Base-by-base conservation (phyloP, 2,329 filamentous ascomycete genomes). In the Colletotrichum liaoningense region DNA sequence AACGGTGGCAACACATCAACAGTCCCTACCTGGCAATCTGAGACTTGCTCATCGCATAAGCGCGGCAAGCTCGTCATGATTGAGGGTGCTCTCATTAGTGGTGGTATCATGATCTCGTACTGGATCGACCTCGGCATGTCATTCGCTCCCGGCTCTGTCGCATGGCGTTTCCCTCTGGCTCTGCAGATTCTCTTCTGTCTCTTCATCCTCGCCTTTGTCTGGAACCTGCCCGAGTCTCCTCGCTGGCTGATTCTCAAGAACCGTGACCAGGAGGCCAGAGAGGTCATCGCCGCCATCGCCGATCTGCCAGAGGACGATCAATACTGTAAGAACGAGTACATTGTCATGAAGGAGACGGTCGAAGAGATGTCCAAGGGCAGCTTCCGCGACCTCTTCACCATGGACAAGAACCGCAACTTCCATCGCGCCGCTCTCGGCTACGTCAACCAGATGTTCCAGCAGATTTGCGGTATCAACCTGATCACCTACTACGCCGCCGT, bases 21-120 rank as follows among this genome's bases (percentile, higher is more conserved):
- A 1, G 85, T 89, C 12, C 89, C 89, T 4, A 90, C 88, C 62
- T 92, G 89, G 89, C 88, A 91, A 72, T 89, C 88, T 0, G 90
- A 91, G 78, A 89, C 87, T 0, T 90, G 88, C 52, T 86, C 85
- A 19, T 83, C 88, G 3, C 87, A 91, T 76, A 88, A 89, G 76
- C 84, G 89, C 62, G 89, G 89, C n/a, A 89, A 89, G 75, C 82
- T 90, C 30, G 88, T 91, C 78, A 90, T 90, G 87, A 86, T 91
- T 59, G 89, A 91, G 78, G 88, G 88, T 22, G 88, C 88, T 5
- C 82, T 90, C 66, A 90, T 91, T 74, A 89, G 88, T 0, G 84
- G 85, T 28, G 89, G 89, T 46, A 88, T 90, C 78, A 88, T 87
- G 77, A 83, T 90, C 26, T 87, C 85, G 4, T 91, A 91, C 80